These are phyloP conservation scores for Podospora pseudoanserina DNA, from an alignment of 495 filamentous ascomycete species.

Conservation along the genomic window DNA sequence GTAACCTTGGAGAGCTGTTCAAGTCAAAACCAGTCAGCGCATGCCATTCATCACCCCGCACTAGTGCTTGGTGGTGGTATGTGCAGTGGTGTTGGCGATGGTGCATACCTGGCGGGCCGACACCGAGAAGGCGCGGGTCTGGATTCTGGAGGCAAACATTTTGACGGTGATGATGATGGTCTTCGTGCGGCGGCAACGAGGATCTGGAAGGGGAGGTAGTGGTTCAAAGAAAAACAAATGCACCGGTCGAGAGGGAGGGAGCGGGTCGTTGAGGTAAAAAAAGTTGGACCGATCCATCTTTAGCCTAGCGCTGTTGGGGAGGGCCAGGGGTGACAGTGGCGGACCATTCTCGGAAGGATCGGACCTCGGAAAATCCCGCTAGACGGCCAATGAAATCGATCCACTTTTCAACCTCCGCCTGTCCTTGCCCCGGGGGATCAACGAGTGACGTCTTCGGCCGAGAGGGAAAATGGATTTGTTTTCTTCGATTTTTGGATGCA, in stretches of 20 bases:
- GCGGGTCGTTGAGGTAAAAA: slow-evolving; percentile 28
- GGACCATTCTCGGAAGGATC: slow-evolving; percentile 23
- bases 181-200: slow-evolving; percentile 12
- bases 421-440: not conserved
- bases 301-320: slow-evolving; percentile 20
- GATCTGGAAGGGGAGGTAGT: slow-evolving; percentile 5
- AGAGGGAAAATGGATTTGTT: too few species aligned
- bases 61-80: too few species aligned
- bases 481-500: too few species aligned
- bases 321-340: slow-evolving; percentile 6
- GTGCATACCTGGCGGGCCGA: slow-evolving; percentile 78
- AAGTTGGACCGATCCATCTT: slow-evolving; percentile 9
- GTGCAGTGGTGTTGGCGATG: not conserved
- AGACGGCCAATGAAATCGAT: too few species aligned
- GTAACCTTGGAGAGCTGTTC: slow-evolving; percentile 89
- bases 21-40: slow-evolving; percentile 29
- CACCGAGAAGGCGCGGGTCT: slow-evolving; percentile 90
- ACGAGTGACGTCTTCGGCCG: too few species aligned
- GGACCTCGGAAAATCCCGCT: slow-evolving; percentile 30
- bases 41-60: too few species aligned
- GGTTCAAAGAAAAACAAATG: slow-evolving; percentile 12
- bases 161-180: slow-evolving; percentile 29
- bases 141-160: slow-evolving; percentile 79
- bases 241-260: not conserved
- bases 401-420: not conserved